phyloP scores from a whole-genome alignment of 345 rosid species.

The Syzygium oleosum region DNA sequence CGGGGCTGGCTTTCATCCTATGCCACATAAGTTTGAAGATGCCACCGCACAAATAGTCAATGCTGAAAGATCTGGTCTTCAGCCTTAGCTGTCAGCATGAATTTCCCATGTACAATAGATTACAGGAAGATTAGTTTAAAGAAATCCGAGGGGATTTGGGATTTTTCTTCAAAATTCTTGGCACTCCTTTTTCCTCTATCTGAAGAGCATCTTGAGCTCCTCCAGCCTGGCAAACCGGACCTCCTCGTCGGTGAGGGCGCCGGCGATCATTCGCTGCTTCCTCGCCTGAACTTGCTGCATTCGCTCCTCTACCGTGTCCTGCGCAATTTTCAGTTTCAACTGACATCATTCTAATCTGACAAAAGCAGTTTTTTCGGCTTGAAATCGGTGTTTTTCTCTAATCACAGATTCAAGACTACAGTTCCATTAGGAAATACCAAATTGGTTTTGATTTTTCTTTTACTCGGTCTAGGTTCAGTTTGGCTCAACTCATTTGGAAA shows the following conservation, averaged over 20 bases:
- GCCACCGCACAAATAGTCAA: not conserved
- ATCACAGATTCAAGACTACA: not conserved
- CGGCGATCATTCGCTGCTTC: constrained; percentile 59
- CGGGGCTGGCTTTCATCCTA: not conserved
- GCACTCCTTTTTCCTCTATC: constrained; percentile 5
- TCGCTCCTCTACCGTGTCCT: constrained; percentile 53
- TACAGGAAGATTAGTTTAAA: not conserved
- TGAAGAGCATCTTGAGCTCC: constrained; percentile 58
- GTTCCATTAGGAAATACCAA: not conserved
- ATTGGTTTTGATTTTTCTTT: not conserved
- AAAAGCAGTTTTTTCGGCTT: not conserved
- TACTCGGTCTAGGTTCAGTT: not conserved
- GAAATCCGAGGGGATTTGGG: not conserved
- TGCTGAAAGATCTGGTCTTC: not conserved
- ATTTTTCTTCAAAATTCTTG: not conserved
- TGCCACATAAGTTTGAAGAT: not conserved
- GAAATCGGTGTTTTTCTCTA: not conserved
- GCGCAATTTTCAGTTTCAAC: not conserved
- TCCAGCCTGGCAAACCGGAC: constrained; percentile 60
- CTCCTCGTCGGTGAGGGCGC: constrained; percentile 59
- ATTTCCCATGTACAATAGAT: not conserved
- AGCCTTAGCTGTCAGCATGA: not conserved
- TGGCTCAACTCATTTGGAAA: not conserved
- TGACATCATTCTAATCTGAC: not conserved
- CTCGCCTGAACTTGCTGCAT: constrained; percentile 62